phyloP scores from a whole-genome alignment of 441 rosid genomes.

The Gossypium davidsonii region DNA sequence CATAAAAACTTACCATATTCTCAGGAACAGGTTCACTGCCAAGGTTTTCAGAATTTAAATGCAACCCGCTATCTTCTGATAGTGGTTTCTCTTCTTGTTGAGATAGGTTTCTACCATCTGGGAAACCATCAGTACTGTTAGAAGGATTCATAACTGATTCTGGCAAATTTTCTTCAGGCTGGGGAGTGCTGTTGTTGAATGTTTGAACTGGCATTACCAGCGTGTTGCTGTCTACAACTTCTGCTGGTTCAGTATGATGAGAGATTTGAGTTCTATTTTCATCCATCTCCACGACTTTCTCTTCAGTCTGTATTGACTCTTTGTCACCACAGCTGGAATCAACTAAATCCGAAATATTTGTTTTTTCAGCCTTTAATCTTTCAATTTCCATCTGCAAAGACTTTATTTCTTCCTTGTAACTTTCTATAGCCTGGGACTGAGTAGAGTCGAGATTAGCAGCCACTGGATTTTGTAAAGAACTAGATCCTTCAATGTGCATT shows the following conservation, averaged over 20 bases:
- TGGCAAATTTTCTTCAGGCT: slow-evolving; percentile 33
- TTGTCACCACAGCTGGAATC: slow-evolving; percentile 33
- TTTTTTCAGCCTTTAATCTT: slow-evolving; percentile 35
- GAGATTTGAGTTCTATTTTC: slow-evolving; percentile 48
- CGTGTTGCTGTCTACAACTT: slow-evolving; percentile 26
- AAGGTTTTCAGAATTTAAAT: slow-evolving; percentile 35
- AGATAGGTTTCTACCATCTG: slow-evolving; percentile 1
- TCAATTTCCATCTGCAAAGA: slow-evolving; percentile 56
- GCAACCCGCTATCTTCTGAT: slow-evolving; percentile 29
- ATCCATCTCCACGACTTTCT: slow-evolving; percentile 58
- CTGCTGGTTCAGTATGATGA: slow-evolving; percentile 31
- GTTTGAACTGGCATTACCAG: slow-evolving; percentile 26
- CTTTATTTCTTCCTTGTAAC: slow-evolving; percentile 52
- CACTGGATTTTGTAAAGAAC: slow-evolving; percentile 40
- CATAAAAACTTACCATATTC: slow-evolving; percentile 53
- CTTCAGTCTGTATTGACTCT: slow-evolving; percentile 44
- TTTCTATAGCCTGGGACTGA: slow-evolving; percentile 50
- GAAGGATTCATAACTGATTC: background rate
- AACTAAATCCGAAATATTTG: slow-evolving; percentile 29
- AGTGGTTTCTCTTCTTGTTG: slow-evolving; percentile 33
- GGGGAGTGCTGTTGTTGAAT: slow-evolving; percentile 24
- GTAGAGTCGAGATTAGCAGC: slow-evolving; percentile 39
- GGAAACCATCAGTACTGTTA: slow-evolving; percentile 2
- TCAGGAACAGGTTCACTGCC: slow-evolving; percentile 38
- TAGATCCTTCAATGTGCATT: slow-evolving; percentile 87